These are phyloP conservation scores for Ustilago tritici DNA, from an alignment of 1,284 basidiomycete genomes.

Conservation along the genomic window DNA sequence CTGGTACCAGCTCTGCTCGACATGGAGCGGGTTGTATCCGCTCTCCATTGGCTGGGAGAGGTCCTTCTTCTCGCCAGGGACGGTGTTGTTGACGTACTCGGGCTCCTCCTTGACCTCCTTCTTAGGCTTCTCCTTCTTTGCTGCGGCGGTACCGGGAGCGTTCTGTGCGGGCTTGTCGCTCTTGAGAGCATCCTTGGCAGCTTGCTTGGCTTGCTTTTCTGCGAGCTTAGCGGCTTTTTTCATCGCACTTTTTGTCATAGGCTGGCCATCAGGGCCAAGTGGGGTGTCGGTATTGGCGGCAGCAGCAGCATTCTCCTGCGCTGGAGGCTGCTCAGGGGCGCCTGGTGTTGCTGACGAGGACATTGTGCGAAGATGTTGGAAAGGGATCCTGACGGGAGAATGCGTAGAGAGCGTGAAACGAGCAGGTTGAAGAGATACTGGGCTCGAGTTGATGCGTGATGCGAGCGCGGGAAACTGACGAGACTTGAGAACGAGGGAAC, in stretches of 20 bases:
- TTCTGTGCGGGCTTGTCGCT: conserved; percentile 49
- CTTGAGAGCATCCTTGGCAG: conserved; percentile 65
- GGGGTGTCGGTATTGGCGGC: conserved; percentile 29
- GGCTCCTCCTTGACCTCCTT: conserved; percentile 66
- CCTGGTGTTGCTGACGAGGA: conserved; percentile 31
- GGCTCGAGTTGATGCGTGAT: neutral
- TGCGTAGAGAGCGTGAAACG: neutral
- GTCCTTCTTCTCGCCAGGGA: conserved; percentile 71
- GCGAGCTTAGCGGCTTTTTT: conserved; percentile 65
- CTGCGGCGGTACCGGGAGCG: conserved; percentile 38
- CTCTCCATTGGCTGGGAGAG: conserved; percentile 86
- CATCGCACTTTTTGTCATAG: conserved; percentile 60
- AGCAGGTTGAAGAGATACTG: neutral
- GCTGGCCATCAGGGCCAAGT: conserved; percentile 54
- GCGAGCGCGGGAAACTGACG: conserved; percentile 19
- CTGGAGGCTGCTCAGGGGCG: conserved; percentile 21
- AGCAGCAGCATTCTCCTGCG: conserved; percentile 21
- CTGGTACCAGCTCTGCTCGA: conserved; percentile 97
- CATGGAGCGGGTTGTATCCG: conserved; percentile 93
- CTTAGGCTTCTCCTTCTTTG: conserved; percentile 68
- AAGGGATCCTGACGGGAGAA: neutral
- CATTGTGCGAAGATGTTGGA: conserved; percentile 25
- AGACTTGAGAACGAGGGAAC: conserved; percentile 15
- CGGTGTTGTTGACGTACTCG: conserved; percentile 65
- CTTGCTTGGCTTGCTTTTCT: conserved; percentile 63